Evolutionary conservation across 108 stramenopile genomes (phyloP).

Genomic region (Epithemia pelagica): DNA sequence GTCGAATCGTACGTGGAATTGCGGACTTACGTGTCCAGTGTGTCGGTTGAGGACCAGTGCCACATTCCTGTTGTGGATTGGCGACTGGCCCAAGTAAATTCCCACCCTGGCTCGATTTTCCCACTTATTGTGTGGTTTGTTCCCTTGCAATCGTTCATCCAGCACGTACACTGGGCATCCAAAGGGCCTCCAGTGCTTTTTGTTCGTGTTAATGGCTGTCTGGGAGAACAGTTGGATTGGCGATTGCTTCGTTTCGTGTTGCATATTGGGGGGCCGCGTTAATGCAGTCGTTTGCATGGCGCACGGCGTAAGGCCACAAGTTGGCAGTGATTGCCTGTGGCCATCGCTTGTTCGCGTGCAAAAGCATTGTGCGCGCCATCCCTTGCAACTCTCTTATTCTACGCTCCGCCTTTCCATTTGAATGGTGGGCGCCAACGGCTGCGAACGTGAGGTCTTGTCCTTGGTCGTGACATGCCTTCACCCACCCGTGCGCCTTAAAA

Average conservation of each 20-base stretch:
- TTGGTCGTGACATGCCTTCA: constrained; percentile 6
- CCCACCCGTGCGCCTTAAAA: constrained; percentile 26
- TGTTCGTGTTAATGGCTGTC: not conserved
- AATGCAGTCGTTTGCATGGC: constrained; percentile 21
- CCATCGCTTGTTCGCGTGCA: constrained; percentile 42
- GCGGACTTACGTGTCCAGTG: constrained; percentile 26
- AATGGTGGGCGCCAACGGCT: constrained; percentile 44
- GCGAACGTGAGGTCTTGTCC: constrained; percentile 34
- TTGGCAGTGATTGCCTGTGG: constrained; percentile 21
- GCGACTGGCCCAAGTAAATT: constrained; percentile 24
- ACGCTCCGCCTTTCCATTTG: constrained; percentile 43
- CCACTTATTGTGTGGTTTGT: constrained; percentile 26
- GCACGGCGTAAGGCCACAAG: constrained; percentile 48
- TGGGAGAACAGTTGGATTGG: constrained; percentile 19
- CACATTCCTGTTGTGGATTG: constrained; percentile 12
- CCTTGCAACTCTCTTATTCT: constrained; percentile 30
- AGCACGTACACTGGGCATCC: constrained; percentile 19
- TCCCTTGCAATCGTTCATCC: not conserved
- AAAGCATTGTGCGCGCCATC: constrained; percentile 37
- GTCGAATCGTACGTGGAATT: constrained; percentile 26
- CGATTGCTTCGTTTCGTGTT: not conserved
- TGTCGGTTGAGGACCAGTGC: constrained; percentile 13
- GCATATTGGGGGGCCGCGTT: constrained; percentile 11
- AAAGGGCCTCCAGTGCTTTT: constrained; percentile 19
- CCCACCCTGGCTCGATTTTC: constrained; percentile 16